Evolutionary conservation across 2,329 filamentous ascomycete species (phyloP), one percentile per base, ranked within the genome.

Genomic region (Curvularia sp.): DNA sequence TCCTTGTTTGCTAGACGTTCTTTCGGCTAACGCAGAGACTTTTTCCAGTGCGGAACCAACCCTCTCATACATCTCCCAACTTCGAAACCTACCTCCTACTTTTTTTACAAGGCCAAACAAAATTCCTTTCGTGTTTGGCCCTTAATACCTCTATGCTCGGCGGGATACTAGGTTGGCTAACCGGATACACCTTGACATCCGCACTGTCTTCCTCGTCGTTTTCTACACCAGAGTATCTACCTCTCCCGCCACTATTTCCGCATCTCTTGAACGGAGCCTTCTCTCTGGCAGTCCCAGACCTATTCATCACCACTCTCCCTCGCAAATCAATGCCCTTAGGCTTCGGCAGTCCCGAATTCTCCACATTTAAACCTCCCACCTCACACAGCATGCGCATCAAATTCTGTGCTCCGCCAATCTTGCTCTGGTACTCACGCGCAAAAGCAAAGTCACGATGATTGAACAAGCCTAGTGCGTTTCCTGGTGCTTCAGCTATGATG

Each of bases 161-260:
- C n/a, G 58, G 54, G 8, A 57, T 22, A n/a, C 9, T 50, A n/a
- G 58, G 54, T 28, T 57, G 49, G n/a, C 49, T 31, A 15, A 41
- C 12, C 3, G 54, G 58, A 35, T 49, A 30, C 15, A 28, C 42
- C 35, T 42, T 57, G 2, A 5, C 26, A 24, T 35, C 35, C n/a
- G 6, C 12, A 6, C n/a, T 24, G 13, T 31, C 39, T n/a, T 43
- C 24, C 22, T 26, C 26, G 1, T 15, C 35, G 3, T 10, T 47
- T 26, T 24, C 22, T 13, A 7, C 4, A 13, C 41, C 2, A 43
- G 20, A 6, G 12, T 24, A 6, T 15, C 5, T 15, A 43, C 22
- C 12, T 26, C 41, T 15, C 12, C 20, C 12, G 13, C 2, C 10
- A 28, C 18, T 22, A 13, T 22, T 42, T 12, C 12, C 39, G 18